A percentile compares a stretch with the other conserved stretches of the same genome.
These are phyloP conservation scores for Clonostachys chloroleuca DNA, from an alignment of 2,329 filamentous ascomycete genomes.

Conservation along the genomic window DNA sequence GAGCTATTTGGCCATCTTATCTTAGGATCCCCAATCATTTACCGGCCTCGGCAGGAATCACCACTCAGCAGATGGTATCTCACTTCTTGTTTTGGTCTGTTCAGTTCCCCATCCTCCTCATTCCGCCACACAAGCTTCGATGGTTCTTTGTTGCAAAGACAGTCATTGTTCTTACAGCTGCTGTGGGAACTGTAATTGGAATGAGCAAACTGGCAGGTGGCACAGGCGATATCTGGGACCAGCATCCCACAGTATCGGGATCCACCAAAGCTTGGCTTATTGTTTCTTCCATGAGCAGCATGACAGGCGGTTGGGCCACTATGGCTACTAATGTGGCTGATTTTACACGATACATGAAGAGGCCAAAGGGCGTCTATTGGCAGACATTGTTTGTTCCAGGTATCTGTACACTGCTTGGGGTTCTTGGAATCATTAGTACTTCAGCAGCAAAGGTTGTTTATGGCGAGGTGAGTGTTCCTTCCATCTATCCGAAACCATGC, in stretches of 20 bases:
- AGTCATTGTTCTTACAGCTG: slow-evolving; percentile 6
- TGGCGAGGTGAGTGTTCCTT: slow-evolving; percentile 6
- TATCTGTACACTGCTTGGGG: slow-evolving; percentile 16
- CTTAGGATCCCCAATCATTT: slow-evolving; percentile 46
- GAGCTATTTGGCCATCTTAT: slow-evolving; percentile 50
- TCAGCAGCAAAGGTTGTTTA: slow-evolving; percentile 43
- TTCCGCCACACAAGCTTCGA: slow-evolving; percentile 48
- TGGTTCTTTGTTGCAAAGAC: slow-evolving; percentile 34
- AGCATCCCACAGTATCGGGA: slow-evolving; percentile 4
- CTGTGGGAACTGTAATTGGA: slow-evolving; percentile 10
- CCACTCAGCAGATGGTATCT: slow-evolving; percentile 48
- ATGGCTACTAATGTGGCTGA: slow-evolving; percentile 36
- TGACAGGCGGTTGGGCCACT: slow-evolving; percentile 16
- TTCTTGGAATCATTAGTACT: slow-evolving; percentile 50
- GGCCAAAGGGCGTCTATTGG: slow-evolving; percentile 8
- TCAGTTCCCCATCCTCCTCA: slow-evolving; percentile 48
- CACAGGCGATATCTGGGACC: slow-evolving; percentile 10
- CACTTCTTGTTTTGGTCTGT: slow-evolving; percentile 55
- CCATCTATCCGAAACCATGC: too few species aligned
- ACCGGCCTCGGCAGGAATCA: slow-evolving; percentile 44
- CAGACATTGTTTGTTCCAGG: slow-evolving; percentile 1
- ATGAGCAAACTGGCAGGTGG: slow-evolving; percentile 15
- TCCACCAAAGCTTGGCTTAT: slow-evolving; percentile 3
- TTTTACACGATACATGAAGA: slow-evolving; percentile 30
- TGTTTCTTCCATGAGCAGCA: slow-evolving; percentile 2